These are phyloP conservation scores for Starmera amethionina DNA, from an alignment of 805 yeast species.

Conservation along the genomic window DNA sequence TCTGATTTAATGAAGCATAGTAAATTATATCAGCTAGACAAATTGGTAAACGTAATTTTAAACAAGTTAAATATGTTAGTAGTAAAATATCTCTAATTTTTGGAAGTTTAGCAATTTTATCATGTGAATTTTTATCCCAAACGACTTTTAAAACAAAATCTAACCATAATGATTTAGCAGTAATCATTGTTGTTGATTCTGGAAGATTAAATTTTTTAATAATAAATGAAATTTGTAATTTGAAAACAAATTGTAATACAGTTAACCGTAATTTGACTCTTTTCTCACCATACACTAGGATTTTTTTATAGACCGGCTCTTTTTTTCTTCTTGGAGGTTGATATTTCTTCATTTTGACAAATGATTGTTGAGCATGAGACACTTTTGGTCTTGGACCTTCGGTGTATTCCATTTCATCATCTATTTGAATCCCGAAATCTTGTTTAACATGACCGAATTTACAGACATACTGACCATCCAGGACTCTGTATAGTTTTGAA, in stretches of 20 bases:
- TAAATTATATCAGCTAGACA: constrained; percentile 37
- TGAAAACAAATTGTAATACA: constrained; percentile 41
- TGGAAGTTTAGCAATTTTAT: constrained; percentile 5
- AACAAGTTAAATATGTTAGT: constrained; percentile 41
- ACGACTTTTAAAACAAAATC: constrained; percentile 12
- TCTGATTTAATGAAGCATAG: constrained; percentile 29
- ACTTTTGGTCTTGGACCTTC: constrained; percentile 32
- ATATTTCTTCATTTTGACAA: no score
- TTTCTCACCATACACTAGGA: constrained; percentile 35
- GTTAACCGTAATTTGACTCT: constrained; percentile 35
- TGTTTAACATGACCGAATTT: constrained; percentile 77
- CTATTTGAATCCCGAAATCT: constrained; percentile 69
- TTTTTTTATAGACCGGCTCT: constrained; percentile 4
- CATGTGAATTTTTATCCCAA: constrained; percentile 3
- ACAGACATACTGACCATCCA: constrained; percentile 77
- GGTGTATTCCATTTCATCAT: constrained; percentile 64
- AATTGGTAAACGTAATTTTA: constrained; percentile 39
- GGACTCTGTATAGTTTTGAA: constrained; percentile 58
- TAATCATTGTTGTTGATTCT: constrained; percentile 17
- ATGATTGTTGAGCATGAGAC: constrained; percentile 15
- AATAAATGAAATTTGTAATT: constrained; percentile 35
- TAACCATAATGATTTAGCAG: constrained; percentile 26
- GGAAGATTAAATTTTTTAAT: constrained; percentile 23
- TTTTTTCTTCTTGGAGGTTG: background rate
- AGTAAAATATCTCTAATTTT: constrained; percentile 15